These are phyloP conservation scores for Hirschfeldia incana DNA, from an alignment of 345 rosid species.

Conservation along the genomic window DNA sequence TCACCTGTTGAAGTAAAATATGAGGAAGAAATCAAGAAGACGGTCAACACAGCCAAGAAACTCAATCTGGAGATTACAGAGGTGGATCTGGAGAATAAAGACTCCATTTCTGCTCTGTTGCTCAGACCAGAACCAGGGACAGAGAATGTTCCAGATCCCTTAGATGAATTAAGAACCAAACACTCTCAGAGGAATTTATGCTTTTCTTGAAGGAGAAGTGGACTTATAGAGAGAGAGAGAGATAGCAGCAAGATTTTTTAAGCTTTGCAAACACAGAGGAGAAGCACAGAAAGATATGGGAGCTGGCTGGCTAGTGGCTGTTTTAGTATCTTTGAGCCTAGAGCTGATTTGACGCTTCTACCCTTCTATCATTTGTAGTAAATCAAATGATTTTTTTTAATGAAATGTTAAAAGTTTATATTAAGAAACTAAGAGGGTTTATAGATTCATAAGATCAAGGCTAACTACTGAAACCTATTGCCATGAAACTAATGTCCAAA, in stretches of 20 bases:
- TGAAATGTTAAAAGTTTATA: no score
- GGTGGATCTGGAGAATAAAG: conserved; percentile 38
- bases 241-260: conserved; percentile 1
- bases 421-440: no score
- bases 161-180: not conserved
- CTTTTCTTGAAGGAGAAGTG: conserved; percentile 36
- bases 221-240: conserved; percentile 32
- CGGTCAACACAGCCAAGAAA: conserved; percentile 38
- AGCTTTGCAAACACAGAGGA: conserved; percentile 15
- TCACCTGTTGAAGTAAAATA: conserved; percentile 72
- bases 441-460: no score
- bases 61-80: conserved; percentile 46
- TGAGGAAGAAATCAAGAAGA: conserved; percentile 61
- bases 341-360: conserved; percentile 13
- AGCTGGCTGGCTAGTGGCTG: conserved; percentile 42
- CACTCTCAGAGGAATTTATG: conserved; percentile 5
- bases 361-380: conserved; percentile 16
- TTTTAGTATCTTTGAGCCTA: not conserved
- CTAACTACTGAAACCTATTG: no score
- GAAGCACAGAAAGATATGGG: conserved; percentile 23
- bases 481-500: no score
- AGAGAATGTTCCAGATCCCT: conserved; percentile 35
- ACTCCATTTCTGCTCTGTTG: conserved; percentile 49
- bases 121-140: conserved; percentile 27
- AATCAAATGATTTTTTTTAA: no score